These are phyloP conservation scores for Drechslerella coelobrocha DNA, from an alignment of 2,329 filamentous ascomycete species.

Conservation along the genomic window DNA sequence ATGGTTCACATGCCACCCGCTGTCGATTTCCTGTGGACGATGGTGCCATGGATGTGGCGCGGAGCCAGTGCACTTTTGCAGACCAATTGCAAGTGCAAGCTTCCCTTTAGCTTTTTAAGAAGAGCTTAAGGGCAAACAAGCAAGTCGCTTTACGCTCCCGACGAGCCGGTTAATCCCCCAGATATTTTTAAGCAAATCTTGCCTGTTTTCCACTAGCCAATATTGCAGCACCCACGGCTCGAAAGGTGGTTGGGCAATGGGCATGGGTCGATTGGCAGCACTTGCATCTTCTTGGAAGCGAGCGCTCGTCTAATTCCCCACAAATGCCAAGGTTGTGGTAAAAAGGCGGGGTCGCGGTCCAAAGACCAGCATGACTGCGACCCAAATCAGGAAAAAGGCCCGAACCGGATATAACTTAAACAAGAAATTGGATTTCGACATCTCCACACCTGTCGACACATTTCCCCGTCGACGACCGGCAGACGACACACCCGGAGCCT, in stretches of 20 bases:
- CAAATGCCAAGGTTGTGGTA: constrained; percentile 31
- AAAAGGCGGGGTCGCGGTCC: constrained; percentile 13
- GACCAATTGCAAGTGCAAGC: too few species aligned
- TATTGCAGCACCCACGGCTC: constrained; percentile 28
- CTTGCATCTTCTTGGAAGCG: constrained; percentile 33
- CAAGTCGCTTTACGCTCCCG: constrained; percentile 21
- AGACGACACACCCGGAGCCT: not conserved
- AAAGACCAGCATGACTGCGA: constrained; percentile 12
- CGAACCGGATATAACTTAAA: constrained; percentile 26
- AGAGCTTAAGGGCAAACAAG: too few species aligned
- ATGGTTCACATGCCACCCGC: too few species aligned
- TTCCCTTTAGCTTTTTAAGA: too few species aligned
- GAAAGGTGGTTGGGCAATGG: constrained; percentile 8
- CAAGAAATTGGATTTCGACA: too few species aligned
- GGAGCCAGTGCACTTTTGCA: too few species aligned
- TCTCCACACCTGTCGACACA: not conserved
- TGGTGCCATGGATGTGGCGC: too few species aligned
- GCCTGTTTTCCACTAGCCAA: constrained; percentile 11
- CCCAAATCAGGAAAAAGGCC: constrained; percentile 32
- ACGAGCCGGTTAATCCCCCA: constrained; percentile 25
- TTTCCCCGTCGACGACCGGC: constrained; percentile 11
- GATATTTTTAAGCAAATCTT: constrained; percentile 10
- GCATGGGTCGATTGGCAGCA: constrained; percentile 16
- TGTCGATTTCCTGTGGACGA: too few species aligned
- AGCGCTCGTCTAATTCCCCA: constrained; percentile 32